Base-by-base conservation (phyloP, 2,329 filamentous ascomycete species). In the Sphaerulina musiva region DNA sequence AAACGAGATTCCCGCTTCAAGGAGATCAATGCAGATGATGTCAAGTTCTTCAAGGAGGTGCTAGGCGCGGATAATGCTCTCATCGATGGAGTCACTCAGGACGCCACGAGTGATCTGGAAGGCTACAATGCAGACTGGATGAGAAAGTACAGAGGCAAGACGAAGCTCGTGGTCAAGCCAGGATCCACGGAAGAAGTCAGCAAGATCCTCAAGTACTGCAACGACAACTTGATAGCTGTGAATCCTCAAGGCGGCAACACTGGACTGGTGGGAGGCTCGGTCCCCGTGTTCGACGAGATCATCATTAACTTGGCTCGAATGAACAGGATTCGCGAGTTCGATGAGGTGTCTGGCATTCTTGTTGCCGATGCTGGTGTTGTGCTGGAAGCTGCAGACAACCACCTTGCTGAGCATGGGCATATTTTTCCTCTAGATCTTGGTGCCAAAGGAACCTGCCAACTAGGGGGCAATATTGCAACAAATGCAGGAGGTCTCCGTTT, bases 91-190 rank as follows among this genome's bases (percentile, higher is more conserved):
- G 80, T 95, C 51, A 88, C 83, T 3, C 73, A 82, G 62, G 83
- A 91, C 71, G 83, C 83, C 11, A 75, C 78, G 2, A 87, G 88
- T 64, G 93, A 97, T 68, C 79, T 97, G 61, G 89, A 93, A 69
- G 81, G 87, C 6, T 98, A 90, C 79, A 98, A 98, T 73, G 83
- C 85, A 69, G 93, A 98, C 74, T 98, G 95, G 93, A 96, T 98
- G 91, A 85, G 88, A 73, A 98, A 98, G 75, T 98, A 95, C 76
- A 85, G 88, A 57, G 95, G 93, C 31, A 90, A 96, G 72, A 84
- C 88, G 57, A 83, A 85, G 67, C 76, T 98, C 26, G 90, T 97
- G 4, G 75, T 98, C 59, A 95, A 90, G 74, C 93, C 93, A 9
- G 81, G 80, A 48, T 86, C 82, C 12, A 92, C 89, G 0, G 84